These are phyloP conservation scores for Lipomyces starkeyi DNA, from an alignment of 805 yeast species.

Conservation along the genomic window DNA sequence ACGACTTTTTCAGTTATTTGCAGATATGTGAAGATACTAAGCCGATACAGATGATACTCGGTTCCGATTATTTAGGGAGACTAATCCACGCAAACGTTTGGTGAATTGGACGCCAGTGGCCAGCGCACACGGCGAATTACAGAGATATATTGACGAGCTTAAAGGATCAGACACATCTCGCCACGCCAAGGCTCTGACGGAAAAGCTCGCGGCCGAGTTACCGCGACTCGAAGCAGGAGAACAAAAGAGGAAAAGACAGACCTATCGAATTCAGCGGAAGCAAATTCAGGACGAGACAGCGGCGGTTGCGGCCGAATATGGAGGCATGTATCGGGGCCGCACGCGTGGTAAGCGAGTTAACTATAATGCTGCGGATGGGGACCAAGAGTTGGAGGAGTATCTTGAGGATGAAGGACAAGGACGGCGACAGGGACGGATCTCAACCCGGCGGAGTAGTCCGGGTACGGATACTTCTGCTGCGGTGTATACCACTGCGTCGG, in stretches of 20 bases:
- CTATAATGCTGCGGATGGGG: slow-evolving; percentile 38
- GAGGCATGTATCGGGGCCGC: slow-evolving; percentile 44
- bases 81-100: slow-evolving; percentile 42
- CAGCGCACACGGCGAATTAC: slow-evolving; percentile 40
- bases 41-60: slow-evolving; percentile 42
- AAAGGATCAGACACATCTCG: slow-evolving; percentile 19
- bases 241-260: slow-evolving; percentile 22
- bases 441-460: slow-evolving; percentile 23
- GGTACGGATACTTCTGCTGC: slow-evolving; percentile 12
- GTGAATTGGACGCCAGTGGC: slow-evolving; percentile 49
- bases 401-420: slow-evolving; percentile 23
- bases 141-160: slow-evolving; percentile 32
- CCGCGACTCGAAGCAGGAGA: slow-evolving; percentile 37
- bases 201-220: slow-evolving; percentile 20
- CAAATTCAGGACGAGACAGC: slow-evolving; percentile 26
- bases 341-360: slow-evolving; percentile 45
- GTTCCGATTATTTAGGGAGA: slow-evolving; percentile 46
- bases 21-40: slow-evolving; percentile 2
- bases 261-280: slow-evolving; percentile 24
- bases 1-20: not conserved
- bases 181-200: slow-evolving; percentile 17
- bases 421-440: slow-evolving; percentile 6
- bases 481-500: slow-evolving; percentile 33
- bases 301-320: slow-evolving; percentile 35
- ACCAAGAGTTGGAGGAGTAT: slow-evolving; percentile 24